Base-by-base conservation (phyloP, 371 early-diverging fungal genomes). In the Lichtheimia corymbifera region DNA sequence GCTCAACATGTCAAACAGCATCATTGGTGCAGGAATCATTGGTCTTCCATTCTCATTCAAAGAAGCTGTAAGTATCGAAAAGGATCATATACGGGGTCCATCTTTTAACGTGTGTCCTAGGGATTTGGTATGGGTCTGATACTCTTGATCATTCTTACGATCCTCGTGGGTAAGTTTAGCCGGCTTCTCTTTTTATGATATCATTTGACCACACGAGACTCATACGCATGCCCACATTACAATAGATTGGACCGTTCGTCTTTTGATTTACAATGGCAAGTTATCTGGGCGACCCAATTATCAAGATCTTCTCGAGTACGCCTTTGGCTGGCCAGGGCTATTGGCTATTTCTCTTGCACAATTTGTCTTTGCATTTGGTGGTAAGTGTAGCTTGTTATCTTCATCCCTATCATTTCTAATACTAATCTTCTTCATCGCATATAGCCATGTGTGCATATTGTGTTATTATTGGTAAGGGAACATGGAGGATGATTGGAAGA, bases 281-380 rank as follows among this genome's bases (percentile, higher is more conserved):
- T 70, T 93, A 50, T 83, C 90, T 3, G 88, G 91, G 6, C 80
- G 86, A 51, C 78, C 77, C 11, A 86, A 89, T 2, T 93, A 91
- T 74, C 91, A 91, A 64, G 93, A 90, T 43, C 58, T 93, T 51
- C 77, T 91, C 61, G 79, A 85, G 69, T 83, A 86, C 63, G 85
- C 90, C 43, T 91, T 91, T 71, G 93, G 93, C 43, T 82, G 83
- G 35, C 58, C 82, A 18, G 93, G 93, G 4, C 65, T 90, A 22
- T 69, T 89, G 51, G 79, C 81, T 15, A 91, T 88, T 55, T 91
- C 91, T 3, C 70, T 91, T 53, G 90, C 90, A 64, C 91, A 91
- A 61, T 91, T 91, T 67, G 85, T 83, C 20, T 91, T 92, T 84
- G 91, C 91, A 5, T 91, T 91, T 76, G 93, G 93, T 60, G 92